phyloP scores from a whole-genome alignment of 306 rosid genomes.

The Myrica gale region DNA sequence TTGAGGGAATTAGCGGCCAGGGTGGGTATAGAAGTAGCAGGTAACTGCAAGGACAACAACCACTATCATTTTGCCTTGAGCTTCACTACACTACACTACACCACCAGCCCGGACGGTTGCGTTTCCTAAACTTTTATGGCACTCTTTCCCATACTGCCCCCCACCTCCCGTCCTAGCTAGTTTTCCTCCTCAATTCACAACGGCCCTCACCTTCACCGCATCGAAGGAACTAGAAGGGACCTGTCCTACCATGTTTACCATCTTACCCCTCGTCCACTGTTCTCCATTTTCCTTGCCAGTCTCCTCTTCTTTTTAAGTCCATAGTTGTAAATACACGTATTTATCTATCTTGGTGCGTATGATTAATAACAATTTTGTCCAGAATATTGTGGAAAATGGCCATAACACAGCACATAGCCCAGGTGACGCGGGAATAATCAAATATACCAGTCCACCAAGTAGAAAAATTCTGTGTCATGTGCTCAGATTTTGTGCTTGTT shows the following conservation, averaged over 20 bases:
- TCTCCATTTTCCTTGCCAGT: neutral
- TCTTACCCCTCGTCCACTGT: conserved; percentile 16
- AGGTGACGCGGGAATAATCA: conserved; percentile 26
- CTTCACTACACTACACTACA: conserved; percentile 47
- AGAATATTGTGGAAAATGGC: conserved; percentile 20
- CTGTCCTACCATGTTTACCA: conserved; percentile 13
- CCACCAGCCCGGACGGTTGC: conserved; percentile 28
- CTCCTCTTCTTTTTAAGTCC: neutral
- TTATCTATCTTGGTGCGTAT: neutral
- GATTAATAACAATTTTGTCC: neutral
- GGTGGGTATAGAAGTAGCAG: conserved; percentile 17
- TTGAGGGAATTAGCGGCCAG: conserved; percentile 33
- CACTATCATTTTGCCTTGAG: conserved; percentile 51
- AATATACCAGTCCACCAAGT: conserved; percentile 8
- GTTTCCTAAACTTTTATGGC: conserved; percentile 25
- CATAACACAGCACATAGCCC: neutral
- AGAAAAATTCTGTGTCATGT: neutral
- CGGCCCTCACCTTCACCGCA: conserved; percentile 30
- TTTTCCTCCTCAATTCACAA: conserved; percentile 12
- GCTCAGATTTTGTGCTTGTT: neutral
- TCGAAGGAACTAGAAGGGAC: neutral
- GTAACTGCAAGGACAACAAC: conserved; percentile 44
- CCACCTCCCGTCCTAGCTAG: neutral
- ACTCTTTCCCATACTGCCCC: conserved; percentile 34
- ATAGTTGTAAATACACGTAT: neutral